Conservation (phyloP, 2,329 filamentous ascomycete genomes). For the Diaporthe sp. region DNA sequence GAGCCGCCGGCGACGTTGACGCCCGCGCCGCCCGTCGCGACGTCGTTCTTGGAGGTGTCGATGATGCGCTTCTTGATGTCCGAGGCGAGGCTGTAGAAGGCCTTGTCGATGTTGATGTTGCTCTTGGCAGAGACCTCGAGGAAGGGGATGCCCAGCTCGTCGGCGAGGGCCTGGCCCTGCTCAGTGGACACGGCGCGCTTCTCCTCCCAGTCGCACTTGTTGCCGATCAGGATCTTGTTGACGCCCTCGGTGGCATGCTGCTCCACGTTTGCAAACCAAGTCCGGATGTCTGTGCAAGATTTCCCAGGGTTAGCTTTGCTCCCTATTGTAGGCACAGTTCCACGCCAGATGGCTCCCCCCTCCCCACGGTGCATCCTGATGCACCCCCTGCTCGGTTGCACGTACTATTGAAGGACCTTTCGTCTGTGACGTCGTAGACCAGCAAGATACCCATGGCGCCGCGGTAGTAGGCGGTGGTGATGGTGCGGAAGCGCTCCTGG, state of each 20-base stretch:
- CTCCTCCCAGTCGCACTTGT: conserved; percentile 99
- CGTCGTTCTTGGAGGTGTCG: conserved; percentile 86
- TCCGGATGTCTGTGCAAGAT: conserved; percentile 83
- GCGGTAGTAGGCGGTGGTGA: conserved; percentile 98
- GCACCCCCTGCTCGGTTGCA: conserved; percentile 31
- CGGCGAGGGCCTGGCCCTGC: conserved; percentile 90
- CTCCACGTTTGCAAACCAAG: conserved; percentile 99
- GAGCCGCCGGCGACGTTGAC: conserved; percentile 78
- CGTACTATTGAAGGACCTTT: conserved; percentile 94
- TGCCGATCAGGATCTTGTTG: conserved; percentile 99
- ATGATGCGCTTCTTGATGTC: conserved; percentile 99
- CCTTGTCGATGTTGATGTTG: conserved; percentile 99
- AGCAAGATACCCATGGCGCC: conserved; percentile 98
- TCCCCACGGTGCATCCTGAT: conserved; percentile 34
- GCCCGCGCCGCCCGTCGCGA: conserved; percentile 65
- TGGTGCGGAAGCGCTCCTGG: conserved; percentile 98
- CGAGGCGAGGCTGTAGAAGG: conserved; percentile 93
- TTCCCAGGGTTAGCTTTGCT: not conserved
- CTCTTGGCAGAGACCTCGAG: conserved; percentile 98
- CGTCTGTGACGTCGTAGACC: conserved; percentile 98
- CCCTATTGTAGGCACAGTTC: not conserved
- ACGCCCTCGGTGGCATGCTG: conserved; percentile 98
- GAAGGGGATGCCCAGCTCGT: conserved; percentile 97
- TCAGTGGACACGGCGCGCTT: conserved; percentile 95
- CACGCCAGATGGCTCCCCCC: conserved; percentile 22